Base-by-base conservation (phyloP, 768 basidiomycete species). In the Kwoniella dendrophila region DNA sequence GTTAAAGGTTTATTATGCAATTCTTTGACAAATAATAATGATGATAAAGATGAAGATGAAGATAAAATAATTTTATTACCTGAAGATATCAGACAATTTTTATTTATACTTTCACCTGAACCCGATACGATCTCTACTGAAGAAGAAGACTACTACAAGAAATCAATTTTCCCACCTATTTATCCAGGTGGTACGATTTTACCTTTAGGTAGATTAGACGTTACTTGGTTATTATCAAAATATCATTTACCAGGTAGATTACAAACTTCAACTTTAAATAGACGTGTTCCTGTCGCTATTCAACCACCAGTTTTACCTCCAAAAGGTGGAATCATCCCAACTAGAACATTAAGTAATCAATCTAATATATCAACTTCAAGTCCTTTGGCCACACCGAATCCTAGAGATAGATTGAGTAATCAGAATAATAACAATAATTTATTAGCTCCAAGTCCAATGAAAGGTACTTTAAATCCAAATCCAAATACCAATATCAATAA, bases 181-280 rank as follows among this genome's bases (percentile, higher is more conserved):
- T 84, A 85, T 69, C 74, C 83, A 1, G 87, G 90, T 0, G 94
- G 94, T 1, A 83, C 83, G 24, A 81, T 88, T 41, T 83, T 94
- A 18, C 85, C 90, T 16, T 84, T 96, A 3, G 92, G 92, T n/a
- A 82, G 89, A 60, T 82, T 95, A 24, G 92, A 96, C 73, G 88
- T 97, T 45, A 85, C 86, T 12, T 97, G 94, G 94, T 81, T 86
- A 38, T 62, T 70, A 45, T 91, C 92, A 6, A 84, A 86, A 2
- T 88, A 87, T 66, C 90, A 90, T 8, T 90, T 94, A 80, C 88
- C 88, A 27, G 94, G 93, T 0, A 84, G 91, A 29, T 82, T 97
- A 1, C 81, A 94, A 30, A 95, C 93, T 1, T 93, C 92, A 79
- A 89, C 89, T 82, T 81, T 97, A 1, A 90, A 92, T 20, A 86